phyloP scores from a whole-genome alignment of 2,329 filamentous ascomycete genomes.

The Colletotrichum sp. region DNA sequence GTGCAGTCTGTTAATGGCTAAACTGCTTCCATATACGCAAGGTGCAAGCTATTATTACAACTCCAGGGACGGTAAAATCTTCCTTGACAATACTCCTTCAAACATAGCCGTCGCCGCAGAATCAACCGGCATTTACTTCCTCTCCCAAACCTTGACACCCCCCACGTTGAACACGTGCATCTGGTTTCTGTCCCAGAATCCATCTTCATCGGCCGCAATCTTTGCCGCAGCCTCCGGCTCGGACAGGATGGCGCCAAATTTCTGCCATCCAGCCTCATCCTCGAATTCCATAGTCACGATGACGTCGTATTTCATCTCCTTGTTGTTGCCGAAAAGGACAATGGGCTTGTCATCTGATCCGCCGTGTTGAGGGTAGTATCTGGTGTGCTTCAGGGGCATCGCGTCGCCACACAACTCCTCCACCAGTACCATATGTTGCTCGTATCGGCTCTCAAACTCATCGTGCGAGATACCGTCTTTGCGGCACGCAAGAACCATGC shows the following conservation, averaged over 20 bases:
- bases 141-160: not conserved
- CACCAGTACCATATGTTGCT: slow-evolving; percentile 4
- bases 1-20: not conserved
- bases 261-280: not conserved
- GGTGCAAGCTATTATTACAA: not conserved
- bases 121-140: not conserved
- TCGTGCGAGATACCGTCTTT: slow-evolving; percentile 1
- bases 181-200: slow-evolving; percentile 8
- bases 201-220: not conserved
- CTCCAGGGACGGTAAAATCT: not conserved
- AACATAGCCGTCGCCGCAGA: not conserved
- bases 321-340: not conserved
- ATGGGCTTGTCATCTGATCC: not conserved
- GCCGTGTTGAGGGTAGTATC: not conserved
- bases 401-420: not conserved
- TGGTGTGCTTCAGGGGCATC: slow-evolving; percentile 5
- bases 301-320: slow-evolving; percentile 3
- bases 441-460: slow-evolving; percentile 8
- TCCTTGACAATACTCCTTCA: not conserved
- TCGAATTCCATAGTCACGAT: not conserved
- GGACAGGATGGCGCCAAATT: not conserved
- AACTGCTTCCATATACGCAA: not conserved
- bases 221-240: not conserved
- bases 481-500: slow-evolving; percentile 1
- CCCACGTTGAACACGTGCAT: slow-evolving; percentile 1